Conservation (phyloP, 1,139 yeast species). For the Hyphopichia buzzinii region DNA sequence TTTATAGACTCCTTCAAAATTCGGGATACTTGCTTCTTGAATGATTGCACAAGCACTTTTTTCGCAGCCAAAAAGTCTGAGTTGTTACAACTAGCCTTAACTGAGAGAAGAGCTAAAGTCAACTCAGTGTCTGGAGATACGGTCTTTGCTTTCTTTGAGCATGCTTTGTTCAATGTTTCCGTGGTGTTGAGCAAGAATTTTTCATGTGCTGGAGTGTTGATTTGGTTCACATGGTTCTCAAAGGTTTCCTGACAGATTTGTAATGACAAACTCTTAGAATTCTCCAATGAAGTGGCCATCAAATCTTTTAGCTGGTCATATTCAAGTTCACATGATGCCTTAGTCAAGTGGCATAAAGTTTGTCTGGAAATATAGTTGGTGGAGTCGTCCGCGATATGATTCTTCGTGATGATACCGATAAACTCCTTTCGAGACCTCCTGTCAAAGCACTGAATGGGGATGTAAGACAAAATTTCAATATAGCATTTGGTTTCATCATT, state of each 20-base stretch:
- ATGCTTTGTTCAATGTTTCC: slow-evolving; percentile 7
- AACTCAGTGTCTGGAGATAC: slow-evolving; percentile 15
- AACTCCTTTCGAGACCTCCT: slow-evolving; percentile 38
- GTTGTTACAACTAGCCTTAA: neutral
- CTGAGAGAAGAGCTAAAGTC: slow-evolving; percentile 9
- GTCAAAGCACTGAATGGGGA: slow-evolving; percentile 53
- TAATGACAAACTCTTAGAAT: slow-evolving; percentile 12
- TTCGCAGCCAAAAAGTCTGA: neutral
- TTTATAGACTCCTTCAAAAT: neutral
- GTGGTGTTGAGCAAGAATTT: slow-evolving; percentile 15
- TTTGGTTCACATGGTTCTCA: slow-evolving; percentile 26
- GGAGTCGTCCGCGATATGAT: slow-evolving; percentile 8
- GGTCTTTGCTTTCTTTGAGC: slow-evolving; percentile 3
- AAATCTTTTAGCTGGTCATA: slow-evolving; percentile 21
- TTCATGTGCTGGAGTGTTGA: slow-evolving; percentile 15
- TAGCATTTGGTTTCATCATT: slow-evolving; percentile 3
- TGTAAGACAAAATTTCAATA: slow-evolving; percentile 13
- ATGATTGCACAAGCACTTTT: neutral
- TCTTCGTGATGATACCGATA: slow-evolving; percentile 29
- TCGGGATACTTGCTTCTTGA: neutral
- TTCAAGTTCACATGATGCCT: slow-evolving; percentile 52
- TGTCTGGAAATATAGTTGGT: slow-evolving; percentile 11
- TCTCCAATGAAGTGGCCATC: slow-evolving; percentile 14
- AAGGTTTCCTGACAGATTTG: slow-evolving; percentile 27
- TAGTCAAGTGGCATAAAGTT: slow-evolving; percentile 41